Percentiles rank a stretch among this genome's conserved stretches.
These are phyloP conservation scores for Hyphopichia pseudoburtonii DNA, from an alignment of 1,139 yeast species.

Conservation along the genomic window DNA sequence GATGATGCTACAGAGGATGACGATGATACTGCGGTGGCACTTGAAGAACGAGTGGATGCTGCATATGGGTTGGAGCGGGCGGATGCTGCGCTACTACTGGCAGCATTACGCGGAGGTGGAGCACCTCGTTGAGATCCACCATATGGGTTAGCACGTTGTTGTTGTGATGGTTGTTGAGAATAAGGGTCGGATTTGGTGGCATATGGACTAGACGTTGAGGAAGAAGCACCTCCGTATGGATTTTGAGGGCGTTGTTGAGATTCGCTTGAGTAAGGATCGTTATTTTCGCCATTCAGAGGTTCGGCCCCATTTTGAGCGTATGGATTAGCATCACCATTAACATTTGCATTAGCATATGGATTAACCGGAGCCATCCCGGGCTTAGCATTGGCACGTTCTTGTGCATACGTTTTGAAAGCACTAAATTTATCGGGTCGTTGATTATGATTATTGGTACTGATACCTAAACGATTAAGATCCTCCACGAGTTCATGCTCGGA, in stretches of 20 bases:
- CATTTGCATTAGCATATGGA: slow-evolving; percentile 41
- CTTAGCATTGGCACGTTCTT: slow-evolving; percentile 39
- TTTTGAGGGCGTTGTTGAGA: slow-evolving; percentile 8
- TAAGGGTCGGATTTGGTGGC: slow-evolving; percentile 11
- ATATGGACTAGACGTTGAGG: slow-evolving; percentile 10
- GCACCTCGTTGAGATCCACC: not conserved
- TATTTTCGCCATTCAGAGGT: slow-evolving; percentile 6
- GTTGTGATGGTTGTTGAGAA: slow-evolving; percentile 1
- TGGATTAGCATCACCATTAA: slow-evolving; percentile 22
- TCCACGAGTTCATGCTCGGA: slow-evolving; percentile 57
- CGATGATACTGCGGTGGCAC: slow-evolving; percentile 2
- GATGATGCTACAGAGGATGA: slow-evolving; percentile 4
- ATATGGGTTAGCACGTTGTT: not conserved
- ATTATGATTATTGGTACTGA: slow-evolving; percentile 40
- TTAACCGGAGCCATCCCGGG: slow-evolving; percentile 50
- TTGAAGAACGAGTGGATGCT: not conserved
- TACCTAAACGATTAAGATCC: slow-evolving; percentile 52
- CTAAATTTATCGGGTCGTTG: slow-evolving; percentile 57
- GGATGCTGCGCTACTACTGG: not conserved
- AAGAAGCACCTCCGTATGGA: slow-evolving; percentile 12
- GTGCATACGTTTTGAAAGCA: slow-evolving; percentile 64
- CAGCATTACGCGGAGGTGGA: slow-evolving; percentile 4
- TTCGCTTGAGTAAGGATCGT: slow-evolving; percentile 1
- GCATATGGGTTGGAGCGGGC: slow-evolving; percentile 5
- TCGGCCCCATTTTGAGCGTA: slow-evolving; percentile 18